Percentiles rank a stretch among this genome's conserved stretches.
Evolutionary conservation across 768 basidiomycete species (phyloP).

Genomic region (Lactifluus piperatus): DNA sequence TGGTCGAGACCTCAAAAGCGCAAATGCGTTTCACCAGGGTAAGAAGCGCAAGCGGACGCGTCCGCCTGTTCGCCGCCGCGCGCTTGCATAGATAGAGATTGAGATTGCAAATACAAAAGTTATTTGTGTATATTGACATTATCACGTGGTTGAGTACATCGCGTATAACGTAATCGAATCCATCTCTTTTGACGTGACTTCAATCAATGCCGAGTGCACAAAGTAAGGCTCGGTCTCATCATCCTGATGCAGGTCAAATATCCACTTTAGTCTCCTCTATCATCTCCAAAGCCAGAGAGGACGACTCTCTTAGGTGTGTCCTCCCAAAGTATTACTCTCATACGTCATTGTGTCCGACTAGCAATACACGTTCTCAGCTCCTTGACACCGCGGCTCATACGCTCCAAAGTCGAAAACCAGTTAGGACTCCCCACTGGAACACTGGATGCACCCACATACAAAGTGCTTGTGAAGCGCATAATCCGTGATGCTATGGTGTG

Average conservation of each 20-base stretch:
- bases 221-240: not conserved
- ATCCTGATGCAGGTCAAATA: not conserved
- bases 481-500: constrained; percentile 13
- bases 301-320: not conserved
- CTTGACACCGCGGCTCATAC: constrained; percentile 14
- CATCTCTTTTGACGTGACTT: too few species aligned
- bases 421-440: not conserved
- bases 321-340: too few species aligned
- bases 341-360: not conserved
- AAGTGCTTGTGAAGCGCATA: constrained; percentile 1
- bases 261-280: constrained; percentile 1
- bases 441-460: not conserved
- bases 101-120: not conserved
- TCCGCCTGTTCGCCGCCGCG: constrained; percentile 52
- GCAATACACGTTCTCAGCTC: not conserved
- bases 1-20: constrained; percentile 83
- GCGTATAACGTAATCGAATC: constrained; percentile 10
- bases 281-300: constrained; percentile 1
- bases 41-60: constrained; percentile 84
- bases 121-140: constrained; percentile 1
- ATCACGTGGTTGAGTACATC: not conserved
- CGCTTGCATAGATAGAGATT: constrained; percentile 26
- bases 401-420: constrained; percentile 1
- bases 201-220: not conserved
- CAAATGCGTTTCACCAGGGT: constrained; percentile 75